phyloP scores from a whole-genome alignment of 2,329 filamentous ascomycete genomes.

The Eurotiales sp. region DNA sequence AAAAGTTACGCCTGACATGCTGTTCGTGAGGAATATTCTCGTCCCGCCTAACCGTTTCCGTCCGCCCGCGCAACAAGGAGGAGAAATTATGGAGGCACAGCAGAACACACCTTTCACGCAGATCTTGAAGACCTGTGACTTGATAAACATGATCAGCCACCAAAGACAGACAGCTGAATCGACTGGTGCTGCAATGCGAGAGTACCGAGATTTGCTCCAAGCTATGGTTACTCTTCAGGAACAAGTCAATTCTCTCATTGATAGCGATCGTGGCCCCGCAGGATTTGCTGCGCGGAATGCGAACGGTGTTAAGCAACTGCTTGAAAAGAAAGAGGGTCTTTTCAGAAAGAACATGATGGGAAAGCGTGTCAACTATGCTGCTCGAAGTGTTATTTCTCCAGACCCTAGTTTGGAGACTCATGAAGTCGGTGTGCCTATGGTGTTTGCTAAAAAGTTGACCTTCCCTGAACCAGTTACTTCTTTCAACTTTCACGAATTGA shows the following conservation, averaged over 20 bases:
- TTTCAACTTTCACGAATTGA: slow-evolving; percentile 93
- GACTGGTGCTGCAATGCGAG: slow-evolving; percentile 49
- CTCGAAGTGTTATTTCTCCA: slow-evolving; percentile 94
- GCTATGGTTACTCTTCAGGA: slow-evolving; percentile 84
- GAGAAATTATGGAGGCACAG: slow-evolving; percentile 79
- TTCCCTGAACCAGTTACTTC: slow-evolving; percentile 97
- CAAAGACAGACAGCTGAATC: slow-evolving; percentile 57
- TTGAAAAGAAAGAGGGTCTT: slow-evolving; percentile 97
- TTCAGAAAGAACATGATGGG: slow-evolving; percentile 99
- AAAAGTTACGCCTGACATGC: slow-evolving; percentile 79
- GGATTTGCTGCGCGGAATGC: slow-evolving; percentile 76
- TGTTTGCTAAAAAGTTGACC: slow-evolving; percentile 92
- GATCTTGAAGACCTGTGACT: slow-evolving; percentile 72
- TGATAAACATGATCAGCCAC: slow-evolving; percentile 68
- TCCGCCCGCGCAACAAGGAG: slow-evolving; percentile 78
- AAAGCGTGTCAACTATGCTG: slow-evolving; percentile 97
- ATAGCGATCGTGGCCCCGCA: slow-evolving; percentile 79
- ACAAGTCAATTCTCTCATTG: slow-evolving; percentile 85
- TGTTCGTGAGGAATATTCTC: slow-evolving; percentile 81
- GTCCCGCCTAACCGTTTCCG: slow-evolving; percentile 91
- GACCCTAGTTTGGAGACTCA: slow-evolving; percentile 99
- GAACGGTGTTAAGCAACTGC: slow-evolving; percentile 93
- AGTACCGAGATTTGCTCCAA: slow-evolving; percentile 73
- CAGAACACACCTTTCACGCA: slow-evolving; percentile 85
- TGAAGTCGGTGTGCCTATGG: slow-evolving; percentile 96